A percentile compares a stretch with the other conserved stretches of the same genome.
These are phyloP conservation scores for Cyclocybe cylindracea DNA, from an alignment of 768 basidiomycete species.

Conservation along the genomic window DNA sequence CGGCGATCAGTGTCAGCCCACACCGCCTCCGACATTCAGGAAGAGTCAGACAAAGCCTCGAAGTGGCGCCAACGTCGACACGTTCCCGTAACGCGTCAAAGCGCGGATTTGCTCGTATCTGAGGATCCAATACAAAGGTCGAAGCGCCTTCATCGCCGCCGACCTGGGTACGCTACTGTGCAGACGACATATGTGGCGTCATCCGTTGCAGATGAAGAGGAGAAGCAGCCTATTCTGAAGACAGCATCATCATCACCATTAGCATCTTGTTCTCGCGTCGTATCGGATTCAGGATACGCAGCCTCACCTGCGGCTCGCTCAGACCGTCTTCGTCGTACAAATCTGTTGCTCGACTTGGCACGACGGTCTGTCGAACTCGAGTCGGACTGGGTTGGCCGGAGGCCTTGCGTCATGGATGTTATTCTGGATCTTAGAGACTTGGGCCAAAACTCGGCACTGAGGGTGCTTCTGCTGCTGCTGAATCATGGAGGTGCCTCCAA, in stretches of 20 bases:
- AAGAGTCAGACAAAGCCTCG: conserved; percentile 8
- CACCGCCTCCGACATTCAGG: conserved; percentile 10
- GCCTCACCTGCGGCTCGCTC: conserved; percentile 4
- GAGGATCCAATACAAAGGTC: conserved; percentile 1
- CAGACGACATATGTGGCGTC: too few species aligned
- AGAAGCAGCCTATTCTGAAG: too few species aligned
- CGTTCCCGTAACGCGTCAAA: conserved; percentile 4
- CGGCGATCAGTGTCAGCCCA: conserved; percentile 5
- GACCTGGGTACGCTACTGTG: background rate
- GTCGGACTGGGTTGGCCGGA: conserved; percentile 29
- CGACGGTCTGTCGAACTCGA: conserved; percentile 16
- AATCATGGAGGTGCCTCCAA: background rate
- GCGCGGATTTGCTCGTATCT: conserved; percentile 8
- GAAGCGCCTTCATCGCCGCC: conserved; percentile 6
- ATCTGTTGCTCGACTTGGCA: conserved; percentile 2
- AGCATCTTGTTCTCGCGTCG: conserved; percentile 6
- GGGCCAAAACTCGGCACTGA: conserved; percentile 21
- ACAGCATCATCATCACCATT: too few species aligned
- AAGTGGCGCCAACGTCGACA: conserved; percentile 13
- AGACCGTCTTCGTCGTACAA: conserved; percentile 7
- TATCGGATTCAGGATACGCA: background rate
- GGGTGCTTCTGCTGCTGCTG: background rate
- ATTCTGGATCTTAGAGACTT: conserved; percentile 42
- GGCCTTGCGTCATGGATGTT: conserved; percentile 46
- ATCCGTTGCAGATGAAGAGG: too few species aligned